These are phyloP conservation scores for Abrus precatorius DNA, from an alignment of 306 rosid species.

Conservation along the genomic window DNA sequence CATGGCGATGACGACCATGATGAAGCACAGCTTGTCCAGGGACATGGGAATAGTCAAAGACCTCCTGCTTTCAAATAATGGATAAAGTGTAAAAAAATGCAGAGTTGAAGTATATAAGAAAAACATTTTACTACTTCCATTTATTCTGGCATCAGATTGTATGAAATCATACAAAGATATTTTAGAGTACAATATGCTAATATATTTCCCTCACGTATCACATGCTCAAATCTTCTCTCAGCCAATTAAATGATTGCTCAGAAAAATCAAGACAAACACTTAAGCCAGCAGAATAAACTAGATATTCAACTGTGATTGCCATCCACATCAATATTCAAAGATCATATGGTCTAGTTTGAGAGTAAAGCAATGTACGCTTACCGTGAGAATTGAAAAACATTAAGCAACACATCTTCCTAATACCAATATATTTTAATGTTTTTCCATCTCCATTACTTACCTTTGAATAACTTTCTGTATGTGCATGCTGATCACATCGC, in stretches of 20 bases:
- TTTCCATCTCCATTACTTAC: constrained; percentile 47
- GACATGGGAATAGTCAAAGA: constrained; percentile 62
- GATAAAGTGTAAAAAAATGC: constrained; percentile 40
- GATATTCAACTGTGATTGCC: constrained; percentile 29
- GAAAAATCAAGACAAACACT: not conserved
- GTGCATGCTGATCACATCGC: constrained; percentile 68
- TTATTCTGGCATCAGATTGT: not conserved
- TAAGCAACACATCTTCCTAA: constrained; percentile 30
- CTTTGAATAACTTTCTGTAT: constrained; percentile 60
- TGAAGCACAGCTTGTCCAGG: constrained; percentile 72
- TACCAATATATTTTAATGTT: constrained; percentile 32
- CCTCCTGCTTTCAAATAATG: constrained; percentile 65
- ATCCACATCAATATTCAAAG: constrained; percentile 8
- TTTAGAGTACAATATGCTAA: not conserved
- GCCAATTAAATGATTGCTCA: constrained; percentile 3
- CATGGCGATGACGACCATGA: constrained; percentile 78
- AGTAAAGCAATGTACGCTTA: constrained; percentile 1
- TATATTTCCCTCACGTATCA: constrained; percentile 5
- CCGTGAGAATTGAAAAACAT: not conserved
- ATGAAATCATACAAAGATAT: not conserved
- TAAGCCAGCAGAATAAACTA: constrained; percentile 22
- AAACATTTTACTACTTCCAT: not conserved
- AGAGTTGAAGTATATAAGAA: not conserved
- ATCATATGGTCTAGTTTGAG: not conserved
- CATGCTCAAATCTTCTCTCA: constrained; percentile 35